Base-by-base conservation (phyloP, 2,329 filamentous ascomycete genomes). In the Rachicladosporium sp. region DNA sequence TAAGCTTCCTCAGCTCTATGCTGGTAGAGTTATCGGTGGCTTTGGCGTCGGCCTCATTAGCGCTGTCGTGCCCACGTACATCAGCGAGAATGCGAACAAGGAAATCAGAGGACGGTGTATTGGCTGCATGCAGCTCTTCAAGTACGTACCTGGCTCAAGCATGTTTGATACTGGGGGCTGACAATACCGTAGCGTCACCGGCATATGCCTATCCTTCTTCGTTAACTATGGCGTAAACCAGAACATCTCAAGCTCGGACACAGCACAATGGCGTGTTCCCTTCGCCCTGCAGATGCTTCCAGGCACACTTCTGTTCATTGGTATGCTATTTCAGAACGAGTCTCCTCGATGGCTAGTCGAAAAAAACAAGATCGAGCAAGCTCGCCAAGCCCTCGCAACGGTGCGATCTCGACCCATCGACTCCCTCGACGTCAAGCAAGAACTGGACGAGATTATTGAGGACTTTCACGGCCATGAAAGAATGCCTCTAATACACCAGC, bases 341-440 rank as follows among this genome's bases (percentile, higher is more conserved):
- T 68, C 63, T 2, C 68, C 70, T 1, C 64, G 70, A 11, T 73
- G 68, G 68, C 60, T 73, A n/a, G 64, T 69, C n/a, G 66, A 68
- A 48, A 67, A 71, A 56, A 65, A 66, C 40, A 61, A 63, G 2
- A 53, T 65, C 11, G 55, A 63, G 4, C 65, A 68, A 12, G 70
- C 69, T 1, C 59, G 56, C 6, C 54, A 56, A 38, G 60, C 62
- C 12, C 51, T 68, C 29, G 56, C 64, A 1, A 50, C 48, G 5
- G 62, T 66, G 3, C 60, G 65, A 4, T 49, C 51, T 23, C 59
- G 56, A 44, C 37, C 56, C 2, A 42, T 56, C 3, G 58, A 64
- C 6, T 55, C 64, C 30, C 40, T 50, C 0, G 51, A 53, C 11
- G 59, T 68, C 9, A 33, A 54, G 2, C 55, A 59, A 38, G 65